phyloP scores from a whole-genome alignment of 768 basidiomycete species.

The Leucosporidium scottii region DNA sequence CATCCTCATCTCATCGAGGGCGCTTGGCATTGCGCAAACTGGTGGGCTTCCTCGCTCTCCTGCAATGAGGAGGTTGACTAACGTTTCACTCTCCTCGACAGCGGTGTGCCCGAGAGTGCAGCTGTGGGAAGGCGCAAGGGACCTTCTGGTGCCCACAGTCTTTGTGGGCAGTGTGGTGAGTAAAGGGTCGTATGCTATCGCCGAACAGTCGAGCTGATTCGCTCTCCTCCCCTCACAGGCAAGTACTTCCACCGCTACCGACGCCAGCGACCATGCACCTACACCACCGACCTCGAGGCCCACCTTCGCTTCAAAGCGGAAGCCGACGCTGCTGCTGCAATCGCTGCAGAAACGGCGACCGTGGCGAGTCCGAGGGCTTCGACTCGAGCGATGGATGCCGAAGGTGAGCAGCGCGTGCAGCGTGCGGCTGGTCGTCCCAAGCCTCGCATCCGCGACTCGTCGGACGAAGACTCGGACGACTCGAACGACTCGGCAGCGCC shows the following conservation, averaged over 20 bases:
- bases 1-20: slow-evolving; percentile 63
- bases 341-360: neutral
- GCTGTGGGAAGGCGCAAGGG: slow-evolving; percentile 82
- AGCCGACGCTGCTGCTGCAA: neutral
- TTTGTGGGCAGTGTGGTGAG: slow-evolving; percentile 88
- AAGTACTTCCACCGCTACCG: slow-evolving; percentile 87
- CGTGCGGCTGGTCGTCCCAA: too few relatives aligned
- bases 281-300: slow-evolving; percentile 65
- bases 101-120: slow-evolving; percentile 75
- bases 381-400: neutral
- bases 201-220: slow-evolving; percentile 5
- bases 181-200: slow-evolving; percentile 24
- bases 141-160: slow-evolving; percentile 77
- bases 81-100: neutral
- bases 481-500: neutral
- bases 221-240: slow-evolving; percentile 47
- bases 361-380: neutral
- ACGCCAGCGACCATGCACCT: slow-evolving; percentile 69
- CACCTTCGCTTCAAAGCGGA: slow-evolving; percentile 44
- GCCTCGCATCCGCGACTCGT: neutral
- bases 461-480: slow-evolving; percentile 2
- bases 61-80: too few relatives aligned
- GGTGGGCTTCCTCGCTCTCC: slow-evolving; percentile 7
- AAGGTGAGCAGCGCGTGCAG: too few relatives aligned
- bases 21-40: slow-evolving; percentile 87